phyloP scores from a whole-genome alignment of 441 rosid genomes.

The Biscutella laevigata region DNA sequence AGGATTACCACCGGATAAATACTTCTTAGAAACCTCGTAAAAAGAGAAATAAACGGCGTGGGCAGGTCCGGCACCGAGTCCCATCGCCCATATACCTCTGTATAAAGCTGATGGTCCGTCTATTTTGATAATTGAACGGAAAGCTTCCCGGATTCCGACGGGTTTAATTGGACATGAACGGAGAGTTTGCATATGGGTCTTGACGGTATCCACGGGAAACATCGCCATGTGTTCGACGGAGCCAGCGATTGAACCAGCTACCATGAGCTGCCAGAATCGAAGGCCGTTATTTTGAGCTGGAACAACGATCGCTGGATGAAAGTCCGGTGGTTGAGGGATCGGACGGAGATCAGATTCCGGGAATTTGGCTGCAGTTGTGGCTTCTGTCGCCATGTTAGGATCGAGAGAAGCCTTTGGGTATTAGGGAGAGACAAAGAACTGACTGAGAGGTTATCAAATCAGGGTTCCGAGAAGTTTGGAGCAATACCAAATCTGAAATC shows the following conservation, averaged over 20 bases:
- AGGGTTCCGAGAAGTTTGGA: slow-evolving; percentile 26
- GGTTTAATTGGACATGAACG: slow-evolving; percentile 69
- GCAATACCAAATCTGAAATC: slow-evolving; percentile 12
- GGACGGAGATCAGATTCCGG: slow-evolving; percentile 53
- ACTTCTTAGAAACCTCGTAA: slow-evolving; percentile 60
- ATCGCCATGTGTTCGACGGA: slow-evolving; percentile 82
- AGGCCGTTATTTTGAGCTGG: slow-evolving; percentile 91
- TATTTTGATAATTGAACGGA: slow-evolving; percentile 41
- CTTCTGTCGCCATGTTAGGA: slow-evolving; percentile 58
- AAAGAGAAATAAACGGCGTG: slow-evolving; percentile 85
- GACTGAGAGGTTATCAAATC: neutral
- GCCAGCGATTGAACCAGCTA: slow-evolving; percentile 76
- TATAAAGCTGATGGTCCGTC: slow-evolving; percentile 63
- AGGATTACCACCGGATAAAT: slow-evolving; percentile 42
- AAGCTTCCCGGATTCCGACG: slow-evolving; percentile 52
- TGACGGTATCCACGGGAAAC: slow-evolving; percentile 78
- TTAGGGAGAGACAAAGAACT: neutral
- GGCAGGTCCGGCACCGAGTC: slow-evolving; percentile 90
- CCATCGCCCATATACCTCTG: slow-evolving; percentile 90
- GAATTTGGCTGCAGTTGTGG: slow-evolving; percentile 48
- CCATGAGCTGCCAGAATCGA: slow-evolving; percentile 72
- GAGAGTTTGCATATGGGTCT: slow-evolving; percentile 73
- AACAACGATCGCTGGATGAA: slow-evolving; percentile 33
- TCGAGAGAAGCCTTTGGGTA: neutral
- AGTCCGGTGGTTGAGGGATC: slow-evolving; percentile 26